phyloP scores from a whole-genome alignment of 2,329 filamentous ascomycete genomes.

The Cladosporium sp. region DNA sequence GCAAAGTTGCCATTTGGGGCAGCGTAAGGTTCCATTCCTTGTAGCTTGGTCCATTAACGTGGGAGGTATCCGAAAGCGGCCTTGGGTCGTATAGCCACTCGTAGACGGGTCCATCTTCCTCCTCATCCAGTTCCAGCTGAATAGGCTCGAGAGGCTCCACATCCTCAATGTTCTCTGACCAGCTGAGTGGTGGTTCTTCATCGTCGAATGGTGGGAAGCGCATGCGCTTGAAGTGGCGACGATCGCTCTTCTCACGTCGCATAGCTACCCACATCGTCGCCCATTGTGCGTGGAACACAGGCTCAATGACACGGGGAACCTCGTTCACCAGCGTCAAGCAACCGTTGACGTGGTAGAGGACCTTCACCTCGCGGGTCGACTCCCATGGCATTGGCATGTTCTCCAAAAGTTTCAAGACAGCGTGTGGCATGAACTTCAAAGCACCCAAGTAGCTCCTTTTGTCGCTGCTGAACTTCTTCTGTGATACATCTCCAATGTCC shows the following conservation, averaged over 20 bases:
- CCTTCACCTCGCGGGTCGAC: constrained; percentile 91
- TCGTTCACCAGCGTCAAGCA: constrained; percentile 97
- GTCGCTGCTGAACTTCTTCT: constrained; percentile 98
- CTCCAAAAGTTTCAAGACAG: constrained; percentile 91
- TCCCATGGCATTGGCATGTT: constrained; percentile 99
- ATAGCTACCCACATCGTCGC: constrained; percentile 99
- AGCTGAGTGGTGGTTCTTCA: constrained; percentile 93
- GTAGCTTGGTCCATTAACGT: constrained; percentile 96
- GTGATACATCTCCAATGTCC: constrained; percentile 97
- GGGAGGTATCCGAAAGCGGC: constrained; percentile 81
- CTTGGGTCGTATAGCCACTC: constrained; percentile 98
- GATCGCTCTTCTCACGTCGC: constrained; percentile 95
- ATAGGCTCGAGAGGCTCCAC: constrained; percentile 96
- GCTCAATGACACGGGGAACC: constrained; percentile 92
- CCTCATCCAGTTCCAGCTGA: constrained; percentile 95
- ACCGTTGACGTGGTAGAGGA: constrained; percentile 96
- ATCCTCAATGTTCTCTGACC: constrained; percentile 98
- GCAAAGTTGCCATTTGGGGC: constrained; percentile 92
- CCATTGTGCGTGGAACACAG: constrained; percentile 97
- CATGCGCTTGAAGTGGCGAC: constrained; percentile 97
- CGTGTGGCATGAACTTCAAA: constrained; percentile 98
- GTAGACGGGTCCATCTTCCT: constrained; percentile 83
- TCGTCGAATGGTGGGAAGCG: constrained; percentile 98
- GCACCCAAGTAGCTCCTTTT: constrained; percentile 97
- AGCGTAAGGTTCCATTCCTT: constrained; percentile 90